phyloP scores from a whole-genome alignment of 2,329 filamentous ascomycete species.

The Fusarium buxicola region DNA sequence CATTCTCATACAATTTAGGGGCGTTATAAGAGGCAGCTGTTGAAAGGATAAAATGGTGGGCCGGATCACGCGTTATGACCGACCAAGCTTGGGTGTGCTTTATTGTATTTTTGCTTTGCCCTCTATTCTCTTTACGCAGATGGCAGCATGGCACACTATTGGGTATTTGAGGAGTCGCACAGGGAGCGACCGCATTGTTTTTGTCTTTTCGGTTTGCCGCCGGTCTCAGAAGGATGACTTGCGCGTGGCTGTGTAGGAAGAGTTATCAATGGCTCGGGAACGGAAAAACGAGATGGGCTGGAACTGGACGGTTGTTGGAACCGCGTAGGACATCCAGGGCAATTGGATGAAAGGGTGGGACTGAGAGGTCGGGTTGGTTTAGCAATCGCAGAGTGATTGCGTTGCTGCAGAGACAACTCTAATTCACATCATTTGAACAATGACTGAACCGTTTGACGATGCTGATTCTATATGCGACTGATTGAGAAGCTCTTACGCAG shows the following conservation, averaged over 20 bases:
- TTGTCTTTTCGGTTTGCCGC: slow-evolving; percentile 28
- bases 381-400: slow-evolving; percentile 14
- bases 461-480: neutral
- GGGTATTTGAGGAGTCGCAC: slow-evolving; percentile 20
- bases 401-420: slow-evolving; percentile 38
- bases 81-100: slow-evolving; percentile 27
- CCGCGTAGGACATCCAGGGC: slow-evolving; percentile 15
- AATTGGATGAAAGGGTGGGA: slow-evolving; percentile 10
- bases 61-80: slow-evolving; percentile 31
- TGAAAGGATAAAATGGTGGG: slow-evolving; percentile 39
- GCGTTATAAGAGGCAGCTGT: slow-evolving; percentile 38
- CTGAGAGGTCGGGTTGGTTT: slow-evolving; percentile 9
- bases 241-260: slow-evolving; percentile 15
- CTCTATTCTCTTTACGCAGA: slow-evolving; percentile 27
- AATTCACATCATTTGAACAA: slow-evolving; percentile 40
- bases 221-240: slow-evolving; percentile 36
- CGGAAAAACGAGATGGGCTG: slow-evolving; percentile 18
- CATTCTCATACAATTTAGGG: slow-evolving; percentile 34
- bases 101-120: slow-evolving; percentile 19
- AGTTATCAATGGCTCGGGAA: slow-evolving; percentile 29
- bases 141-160: slow-evolving; percentile 19
- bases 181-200: slow-evolving; percentile 19
- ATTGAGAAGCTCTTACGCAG: no score
- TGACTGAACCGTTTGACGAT: neutral
- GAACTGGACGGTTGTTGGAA: slow-evolving; percentile 15